phyloP scores from a whole-genome alignment of 2,329 filamentous ascomycete species.

The Lomentospora prolificans region DNA sequence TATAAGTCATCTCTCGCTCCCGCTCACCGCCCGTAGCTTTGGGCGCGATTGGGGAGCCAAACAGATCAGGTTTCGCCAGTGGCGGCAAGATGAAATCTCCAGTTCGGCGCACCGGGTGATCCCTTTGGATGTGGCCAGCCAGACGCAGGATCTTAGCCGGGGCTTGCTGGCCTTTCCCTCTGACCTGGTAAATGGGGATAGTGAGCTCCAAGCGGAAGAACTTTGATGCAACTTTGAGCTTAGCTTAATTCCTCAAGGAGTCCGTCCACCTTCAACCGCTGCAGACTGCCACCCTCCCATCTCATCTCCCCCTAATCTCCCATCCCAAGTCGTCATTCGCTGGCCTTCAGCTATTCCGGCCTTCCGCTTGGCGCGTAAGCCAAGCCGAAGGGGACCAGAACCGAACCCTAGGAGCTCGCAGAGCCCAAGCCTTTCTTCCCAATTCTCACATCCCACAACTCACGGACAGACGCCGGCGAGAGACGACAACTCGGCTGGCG shows the following conservation, averaged over 20 bases:
- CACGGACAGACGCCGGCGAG: no score
- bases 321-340: neutral
- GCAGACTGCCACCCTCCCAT: neutral
- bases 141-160: neutral
- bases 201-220: neutral
- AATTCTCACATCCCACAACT: no score
- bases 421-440: no score
- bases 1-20: no score
- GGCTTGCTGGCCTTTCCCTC: neutral
- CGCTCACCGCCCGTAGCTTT: no score
- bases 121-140: no score
- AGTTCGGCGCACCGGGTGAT: no score
- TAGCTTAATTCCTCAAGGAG: neutral
- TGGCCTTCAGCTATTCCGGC: neutral
- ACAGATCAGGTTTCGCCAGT: neutral
- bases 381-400: neutral
- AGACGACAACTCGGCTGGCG: no score
- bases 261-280: neutral
- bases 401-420: no score
- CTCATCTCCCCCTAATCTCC: neutral
- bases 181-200: neutral
- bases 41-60: neutral
- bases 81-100: neutral
- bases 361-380: neutral
- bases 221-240: neutral